Percentiles rank a stretch among this genome's conserved stretches.
Conservation (phyloP, 2,329 filamentous ascomycete species). For the Lachnellula occidentalis region DNA sequence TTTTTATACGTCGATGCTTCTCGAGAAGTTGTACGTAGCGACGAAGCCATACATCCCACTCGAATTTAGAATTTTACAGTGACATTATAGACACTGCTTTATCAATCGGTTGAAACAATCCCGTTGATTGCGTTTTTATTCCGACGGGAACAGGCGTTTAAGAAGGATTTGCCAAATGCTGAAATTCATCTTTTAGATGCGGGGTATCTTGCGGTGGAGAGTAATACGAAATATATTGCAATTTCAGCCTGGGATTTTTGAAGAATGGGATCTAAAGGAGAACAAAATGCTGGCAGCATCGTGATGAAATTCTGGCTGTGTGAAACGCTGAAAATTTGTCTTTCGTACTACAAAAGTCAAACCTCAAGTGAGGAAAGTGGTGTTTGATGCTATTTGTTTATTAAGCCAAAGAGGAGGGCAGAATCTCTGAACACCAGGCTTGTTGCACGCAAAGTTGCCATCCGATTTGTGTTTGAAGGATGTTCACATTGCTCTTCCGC, state of each 20-base stretch:
- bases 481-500: too few species aligned
- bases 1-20: too few species aligned
- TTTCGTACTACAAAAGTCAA: too few species aligned
- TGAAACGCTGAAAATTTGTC: too few species aligned
- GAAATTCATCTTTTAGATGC: conserved; percentile 48
- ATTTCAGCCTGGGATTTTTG: conserved; percentile 24
- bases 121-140: conserved; percentile 48
- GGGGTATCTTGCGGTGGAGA: conserved; percentile 47
- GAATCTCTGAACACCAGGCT: too few species aligned
- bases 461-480: too few species aligned
- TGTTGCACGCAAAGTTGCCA: too few species aligned
- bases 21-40: too few species aligned
- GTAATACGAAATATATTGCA: conserved; percentile 18
- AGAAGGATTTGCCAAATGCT: conserved; percentile 42
- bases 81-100: neutral
- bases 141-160: conserved; percentile 46
- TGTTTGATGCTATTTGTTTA: too few species aligned
- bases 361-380: too few species aligned
- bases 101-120: conserved; percentile 20
- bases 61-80: neutral
- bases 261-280: conserved; percentile 17
- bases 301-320: too few species aligned
- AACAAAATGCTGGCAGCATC: neutral
- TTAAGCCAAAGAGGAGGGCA: too few species aligned
- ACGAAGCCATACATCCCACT: neutral